These are phyloP conservation scores for Ephemerocybe angulata DNA, from an alignment of 768 basidiomycete genomes.

Conservation along the genomic window DNA sequence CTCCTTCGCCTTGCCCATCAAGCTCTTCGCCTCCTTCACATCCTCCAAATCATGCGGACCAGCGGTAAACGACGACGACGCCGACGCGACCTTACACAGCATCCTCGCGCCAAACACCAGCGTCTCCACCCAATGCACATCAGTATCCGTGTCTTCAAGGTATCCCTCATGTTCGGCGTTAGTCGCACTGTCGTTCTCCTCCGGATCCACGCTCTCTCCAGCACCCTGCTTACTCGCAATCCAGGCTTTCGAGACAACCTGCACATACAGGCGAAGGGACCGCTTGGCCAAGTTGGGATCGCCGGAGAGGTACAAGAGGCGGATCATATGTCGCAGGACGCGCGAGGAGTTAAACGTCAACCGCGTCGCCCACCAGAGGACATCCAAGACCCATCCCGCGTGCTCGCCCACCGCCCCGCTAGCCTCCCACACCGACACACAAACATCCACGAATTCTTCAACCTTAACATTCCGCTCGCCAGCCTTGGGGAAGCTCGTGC, in stretches of 20 bases:
- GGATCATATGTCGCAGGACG: slow-evolving; percentile 80
- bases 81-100: slow-evolving; percentile 48
- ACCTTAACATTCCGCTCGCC: slow-evolving; percentile 76
- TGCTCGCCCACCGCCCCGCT: slow-evolving; percentile 59
- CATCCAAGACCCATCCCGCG: slow-evolving; percentile 80
- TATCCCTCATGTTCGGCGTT: slow-evolving; percentile 1
- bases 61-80: too few relatives aligned
- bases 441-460: slow-evolving; percentile 79
- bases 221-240: slow-evolving; percentile 49
- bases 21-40: slow-evolving; percentile 54
- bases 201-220: slow-evolving; percentile 53
- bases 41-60: slow-evolving; percentile 39
- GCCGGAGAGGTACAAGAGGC: slow-evolving; percentile 60
- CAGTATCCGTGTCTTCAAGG: slow-evolving; percentile 54
- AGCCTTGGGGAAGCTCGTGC: slow-evolving; percentile 76
- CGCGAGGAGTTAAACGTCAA: slow-evolving; percentile 91
- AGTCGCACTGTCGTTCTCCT: slow-evolving; percentile 33
- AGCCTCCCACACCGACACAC: slow-evolving; percentile 79
- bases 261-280: slow-evolving; percentile 76
- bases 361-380: slow-evolving; percentile 92
- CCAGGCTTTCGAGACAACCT: slow-evolving; percentile 79
- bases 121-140: slow-evolving; percentile 72
- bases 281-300: slow-evolving; percentile 65
- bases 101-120: slow-evolving; percentile 75
- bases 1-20: slow-evolving; percentile 58